Evolutionary conservation across 2,329 filamentous ascomycete genomes (phyloP), one percentile per base, ranked within the genome.

Genomic region (Penicillium corylophilum): DNA sequence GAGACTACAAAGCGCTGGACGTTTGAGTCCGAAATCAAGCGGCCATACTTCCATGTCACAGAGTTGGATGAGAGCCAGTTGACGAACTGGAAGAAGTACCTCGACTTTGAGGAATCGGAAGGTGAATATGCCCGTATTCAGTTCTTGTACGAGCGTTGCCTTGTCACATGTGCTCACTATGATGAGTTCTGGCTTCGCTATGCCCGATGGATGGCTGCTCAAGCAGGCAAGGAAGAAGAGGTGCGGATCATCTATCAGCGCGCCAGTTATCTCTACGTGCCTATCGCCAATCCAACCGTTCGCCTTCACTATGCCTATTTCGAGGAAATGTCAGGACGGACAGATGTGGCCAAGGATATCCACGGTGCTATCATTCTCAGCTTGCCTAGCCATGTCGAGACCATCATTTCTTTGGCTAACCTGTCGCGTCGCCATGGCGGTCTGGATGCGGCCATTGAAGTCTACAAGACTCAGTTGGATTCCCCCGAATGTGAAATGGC

Each of bases 151-250:
- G 94, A 99, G 76, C 86, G 94, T 46, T 97, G 92, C 64, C 74
- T 99, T 46, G 90, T 96, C 31, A 93, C 90, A 0, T 95, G 90
- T 65, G 93, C 94, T 15, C 88, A 95, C 61, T 96, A 99, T 68
- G 93, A 97, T 44, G 93, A 97, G 68, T 95, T 97, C 72, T 99
- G 94, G 94, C 85, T 95, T 64, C 88, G 94, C n/a, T 99, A 96
- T 72, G 90, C 88, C 15, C 82, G 93, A 36, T 99, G 94, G 94
- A 95, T 96, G 89, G 80, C 82, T 53, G 84, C 84, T 0, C 89
- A 95, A 67, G 75, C 83, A 1, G 85, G 80, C 61, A 96, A 95
- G 70, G 85, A 91, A 41, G 90, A 96, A 68, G 92, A 96, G 67
- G 87, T 93, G 5, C 87, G 94, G 51, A 92, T 90, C 71, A 94